Conservation (phyloP, 139 green algal species). For the Dunaliella primolecta region DNA sequence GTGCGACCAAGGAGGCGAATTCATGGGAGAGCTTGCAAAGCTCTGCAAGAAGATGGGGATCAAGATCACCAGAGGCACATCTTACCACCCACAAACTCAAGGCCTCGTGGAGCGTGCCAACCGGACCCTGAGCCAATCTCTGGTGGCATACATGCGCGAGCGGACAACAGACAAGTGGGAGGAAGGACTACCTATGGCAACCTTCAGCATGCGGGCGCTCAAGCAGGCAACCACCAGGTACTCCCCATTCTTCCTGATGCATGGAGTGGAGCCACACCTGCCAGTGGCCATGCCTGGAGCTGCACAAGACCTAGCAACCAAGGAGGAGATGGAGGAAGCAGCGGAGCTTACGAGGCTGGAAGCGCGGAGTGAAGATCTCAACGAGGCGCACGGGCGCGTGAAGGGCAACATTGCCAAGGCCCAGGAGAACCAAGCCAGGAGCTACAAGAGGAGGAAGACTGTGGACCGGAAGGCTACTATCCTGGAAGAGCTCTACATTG, state of each 20-base stretch:
- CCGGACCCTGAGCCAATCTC: not conserved
- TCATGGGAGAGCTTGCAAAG: not conserved
- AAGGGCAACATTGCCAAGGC: no score
- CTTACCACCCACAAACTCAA: not conserved
- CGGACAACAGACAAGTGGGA: not conserved
- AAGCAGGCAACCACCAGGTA: not conserved
- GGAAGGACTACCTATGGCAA: not conserved
- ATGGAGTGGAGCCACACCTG: not conserved
- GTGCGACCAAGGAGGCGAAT: not conserved
- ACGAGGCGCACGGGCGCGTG: no score
- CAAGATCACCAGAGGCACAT: not conserved
- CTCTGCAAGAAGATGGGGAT: not conserved
- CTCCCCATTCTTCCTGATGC: not conserved
- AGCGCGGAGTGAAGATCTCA: not conserved
- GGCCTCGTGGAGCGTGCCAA: not conserved
- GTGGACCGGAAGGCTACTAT: no score
- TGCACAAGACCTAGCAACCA: not conserved
- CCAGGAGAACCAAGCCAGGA: no score
- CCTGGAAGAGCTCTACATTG: no score
- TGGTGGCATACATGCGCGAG: not conserved
- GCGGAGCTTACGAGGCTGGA: slow-evolving; percentile 11
- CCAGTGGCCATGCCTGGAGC: not conserved
- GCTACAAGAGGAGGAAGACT: no score
- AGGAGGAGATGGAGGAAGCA: slow-evolving; percentile 18
- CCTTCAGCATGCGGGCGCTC: not conserved